phyloP scores from a whole-genome alignment of 768 basidiomycete genomes.

The Sporobolomyces phaffii region DNA sequence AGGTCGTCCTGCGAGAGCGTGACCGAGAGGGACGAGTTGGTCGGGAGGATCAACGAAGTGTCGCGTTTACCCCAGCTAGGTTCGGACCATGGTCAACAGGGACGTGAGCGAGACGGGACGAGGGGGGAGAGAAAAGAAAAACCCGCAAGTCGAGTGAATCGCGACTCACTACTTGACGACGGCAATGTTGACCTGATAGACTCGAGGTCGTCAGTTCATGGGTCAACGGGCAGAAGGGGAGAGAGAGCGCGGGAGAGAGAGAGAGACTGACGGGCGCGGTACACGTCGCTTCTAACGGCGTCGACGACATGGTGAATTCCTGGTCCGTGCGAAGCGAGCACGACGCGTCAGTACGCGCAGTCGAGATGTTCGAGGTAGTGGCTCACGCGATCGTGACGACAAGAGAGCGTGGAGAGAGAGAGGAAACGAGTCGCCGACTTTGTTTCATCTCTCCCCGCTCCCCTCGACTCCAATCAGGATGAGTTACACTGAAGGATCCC shows the following conservation, averaged over 20 bases:
- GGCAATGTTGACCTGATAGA: conserved; percentile 37
- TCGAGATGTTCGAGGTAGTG: no score
- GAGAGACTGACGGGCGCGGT: conserved; percentile 36
- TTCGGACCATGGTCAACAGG: no score
- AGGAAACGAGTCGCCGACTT: background rate
- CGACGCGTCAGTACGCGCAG: background rate
- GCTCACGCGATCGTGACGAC: no score
- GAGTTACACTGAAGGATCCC: conserved; percentile 11
- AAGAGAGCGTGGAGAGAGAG: background rate
- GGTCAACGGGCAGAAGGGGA: no score
- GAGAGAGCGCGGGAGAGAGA: background rate
- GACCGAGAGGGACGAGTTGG: conserved; percentile 96
- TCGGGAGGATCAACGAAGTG: conserved; percentile 87
- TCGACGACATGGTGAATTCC: background rate
- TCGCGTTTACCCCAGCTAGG: conserved; percentile 91
- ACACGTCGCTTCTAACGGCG: conserved; percentile 36
- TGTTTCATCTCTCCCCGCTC: background rate
- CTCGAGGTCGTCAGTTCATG: no score
- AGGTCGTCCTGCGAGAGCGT: conserved; percentile 95
- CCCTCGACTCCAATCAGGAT: background rate
- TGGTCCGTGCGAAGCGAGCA: background rate
- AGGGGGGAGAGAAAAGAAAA: background rate
- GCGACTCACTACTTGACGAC: conserved; percentile 34
- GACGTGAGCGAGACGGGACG: no score
- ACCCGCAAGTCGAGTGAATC: background rate